These are phyloP conservation scores for Aspergillus sp. DNA, from an alignment of 2,329 filamentous ascomycete species.

Conservation along the genomic window DNA sequence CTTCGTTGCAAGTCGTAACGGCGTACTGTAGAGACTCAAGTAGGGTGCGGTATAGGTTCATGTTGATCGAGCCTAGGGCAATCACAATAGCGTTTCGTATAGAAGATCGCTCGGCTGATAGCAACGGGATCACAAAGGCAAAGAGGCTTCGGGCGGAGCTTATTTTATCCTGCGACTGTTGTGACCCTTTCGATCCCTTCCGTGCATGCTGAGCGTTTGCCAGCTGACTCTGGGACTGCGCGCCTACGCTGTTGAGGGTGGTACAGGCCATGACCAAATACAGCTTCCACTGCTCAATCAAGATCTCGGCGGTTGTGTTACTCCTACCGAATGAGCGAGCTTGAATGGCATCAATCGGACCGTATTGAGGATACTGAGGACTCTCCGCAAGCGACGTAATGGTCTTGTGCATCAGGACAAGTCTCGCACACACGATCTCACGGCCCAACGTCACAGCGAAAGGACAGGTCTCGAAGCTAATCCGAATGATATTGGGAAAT, in stretches of 20 bases:
- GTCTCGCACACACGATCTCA: conserved; percentile 87
- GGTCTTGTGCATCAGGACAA: conserved; percentile 87
- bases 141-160: conserved; percentile 87
- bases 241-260: conserved; percentile 81
- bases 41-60: conserved; percentile 86
- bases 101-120: conserved; percentile 75
- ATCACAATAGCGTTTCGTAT: conserved; percentile 89
- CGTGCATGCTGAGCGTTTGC: conserved; percentile 72
- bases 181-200: conserved; percentile 71
- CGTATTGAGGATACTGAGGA: conserved; percentile 54
- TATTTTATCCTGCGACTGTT: conserved; percentile 72
- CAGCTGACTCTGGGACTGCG: conserved; percentile 59
- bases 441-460: conserved; percentile 88
- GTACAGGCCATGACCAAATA: conserved; percentile 97
- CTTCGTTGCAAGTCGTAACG: conserved; percentile 81
- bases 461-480: conserved; percentile 86
- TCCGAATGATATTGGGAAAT: conserved; percentile 89
- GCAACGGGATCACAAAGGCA: conserved; percentile 83
- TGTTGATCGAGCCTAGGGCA: conserved; percentile 91
- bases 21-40: conserved; percentile 87
- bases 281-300: conserved; percentile 97
- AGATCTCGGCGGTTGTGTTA: conserved; percentile 74
- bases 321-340: conserved; percentile 48
- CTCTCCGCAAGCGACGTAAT: conserved; percentile 79
- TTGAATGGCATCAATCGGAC: conserved; percentile 37